phyloP scores from a whole-genome alignment of 805 yeast genomes.

The Hanseniaspora singularis region DNA sequence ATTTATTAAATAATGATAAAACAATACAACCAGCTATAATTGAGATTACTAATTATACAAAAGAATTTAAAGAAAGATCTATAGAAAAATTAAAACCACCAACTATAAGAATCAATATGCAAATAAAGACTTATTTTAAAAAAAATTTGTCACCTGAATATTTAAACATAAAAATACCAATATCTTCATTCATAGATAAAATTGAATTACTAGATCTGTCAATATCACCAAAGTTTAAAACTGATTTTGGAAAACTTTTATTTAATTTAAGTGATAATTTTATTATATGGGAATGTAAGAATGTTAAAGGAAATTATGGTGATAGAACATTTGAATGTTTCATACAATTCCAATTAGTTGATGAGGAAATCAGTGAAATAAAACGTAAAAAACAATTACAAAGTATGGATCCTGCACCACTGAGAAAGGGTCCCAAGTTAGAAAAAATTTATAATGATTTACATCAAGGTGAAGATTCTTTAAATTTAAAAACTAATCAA shows the following conservation, averaged over 20 bases:
- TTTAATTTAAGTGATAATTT: slow-evolving; percentile 60
- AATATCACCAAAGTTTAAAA: slow-evolving; percentile 51
- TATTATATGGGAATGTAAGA: slow-evolving; percentile 59
- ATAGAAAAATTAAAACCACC: slow-evolving; percentile 21
- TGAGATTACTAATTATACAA: slow-evolving; percentile 4
- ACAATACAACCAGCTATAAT: slow-evolving; percentile 29
- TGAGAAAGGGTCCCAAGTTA: slow-evolving; percentile 27
- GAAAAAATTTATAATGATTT: slow-evolving; percentile 28
- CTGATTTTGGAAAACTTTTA: slow-evolving; percentile 58
- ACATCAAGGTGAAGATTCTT: slow-evolving; percentile 17
- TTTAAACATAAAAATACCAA: slow-evolving; percentile 26
- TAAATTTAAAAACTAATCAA: slow-evolving; percentile 7
- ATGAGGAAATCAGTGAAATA: slow-evolving; percentile 21
- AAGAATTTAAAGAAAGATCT: background rate
- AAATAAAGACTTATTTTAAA: slow-evolving; percentile 28
- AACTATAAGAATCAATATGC: slow-evolving; percentile 22
- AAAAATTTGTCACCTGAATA: slow-evolving; percentile 28
- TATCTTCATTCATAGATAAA: slow-evolving; percentile 27
- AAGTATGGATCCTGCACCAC: slow-evolving; percentile 32
- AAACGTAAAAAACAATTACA: slow-evolving; percentile 22
- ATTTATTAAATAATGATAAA: slow-evolving; percentile 17
- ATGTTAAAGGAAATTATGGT: slow-evolving; percentile 47
- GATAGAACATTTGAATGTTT: slow-evolving; percentile 42
- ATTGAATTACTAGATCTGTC: slow-evolving; percentile 33
- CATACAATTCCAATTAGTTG: slow-evolving; percentile 37